A percentile compares a stretch with the other conserved stretches of the same genome.
Conservation (phyloP, 1,284 basidiomycete genomes). For the Tetrapyrgos nigripes region DNA sequence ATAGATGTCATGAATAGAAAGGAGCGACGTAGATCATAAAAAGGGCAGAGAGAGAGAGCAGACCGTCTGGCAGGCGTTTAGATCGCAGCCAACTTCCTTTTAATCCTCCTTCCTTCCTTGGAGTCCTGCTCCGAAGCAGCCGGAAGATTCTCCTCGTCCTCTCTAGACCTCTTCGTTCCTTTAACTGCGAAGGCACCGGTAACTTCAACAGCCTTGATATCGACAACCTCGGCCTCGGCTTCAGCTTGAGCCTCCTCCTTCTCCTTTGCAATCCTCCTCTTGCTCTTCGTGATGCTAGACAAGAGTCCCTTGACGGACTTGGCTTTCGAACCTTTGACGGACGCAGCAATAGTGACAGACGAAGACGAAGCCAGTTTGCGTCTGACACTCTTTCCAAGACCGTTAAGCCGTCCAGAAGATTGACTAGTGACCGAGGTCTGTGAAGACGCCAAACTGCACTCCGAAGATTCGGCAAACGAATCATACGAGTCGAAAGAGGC, state of each 20-base stretch:
- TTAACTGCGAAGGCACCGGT: neutral
- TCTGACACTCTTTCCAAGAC: slow-evolving; percentile 1
- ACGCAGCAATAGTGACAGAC: neutral
- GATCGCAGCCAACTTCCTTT: slow-evolving; percentile 3
- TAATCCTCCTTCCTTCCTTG: slow-evolving; percentile 4
- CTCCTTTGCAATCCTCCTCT: neutral
- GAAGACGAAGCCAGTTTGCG: slow-evolving; percentile 6
- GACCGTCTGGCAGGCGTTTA: no score
- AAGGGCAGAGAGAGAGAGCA: no score
- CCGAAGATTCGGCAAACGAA: neutral
- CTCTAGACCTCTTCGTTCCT: slow-evolving; percentile 8
- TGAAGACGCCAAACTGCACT: neutral
- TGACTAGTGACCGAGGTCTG: neutral
- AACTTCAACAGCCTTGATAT: neutral
- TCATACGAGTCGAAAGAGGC: neutral
- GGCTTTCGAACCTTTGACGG: neutral
- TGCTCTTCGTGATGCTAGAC: neutral
- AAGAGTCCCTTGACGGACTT: neutral
- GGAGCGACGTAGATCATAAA: no score
- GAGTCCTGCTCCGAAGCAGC: neutral
- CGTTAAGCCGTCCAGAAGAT: neutral
- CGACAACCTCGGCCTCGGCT: neutral
- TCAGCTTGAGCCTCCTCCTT: neutral
- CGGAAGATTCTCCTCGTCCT: slow-evolving; percentile 10
- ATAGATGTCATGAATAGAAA: no score